Percentiles rank a stretch among this genome's conserved stretches.
These are phyloP conservation scores for Phytophthora meadii DNA, from an alignment of 352 stramenopile genomes.

Conservation along the genomic window DNA sequence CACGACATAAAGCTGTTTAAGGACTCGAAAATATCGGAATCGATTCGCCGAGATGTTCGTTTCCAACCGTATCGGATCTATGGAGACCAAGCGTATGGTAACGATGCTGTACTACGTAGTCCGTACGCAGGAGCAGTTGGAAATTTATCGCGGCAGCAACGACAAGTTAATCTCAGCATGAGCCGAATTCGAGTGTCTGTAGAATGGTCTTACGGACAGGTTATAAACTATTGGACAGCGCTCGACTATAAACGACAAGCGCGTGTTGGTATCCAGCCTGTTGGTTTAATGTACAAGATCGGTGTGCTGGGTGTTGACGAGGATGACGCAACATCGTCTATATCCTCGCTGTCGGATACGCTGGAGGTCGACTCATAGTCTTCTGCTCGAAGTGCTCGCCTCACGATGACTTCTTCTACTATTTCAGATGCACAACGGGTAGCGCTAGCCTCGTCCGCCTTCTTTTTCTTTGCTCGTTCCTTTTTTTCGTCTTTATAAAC, in stretches of 20 bases:
- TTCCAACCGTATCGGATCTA: background rate
- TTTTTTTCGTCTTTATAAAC: too few relatives aligned
- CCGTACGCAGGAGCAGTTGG: background rate
- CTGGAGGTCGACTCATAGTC: too few relatives aligned
- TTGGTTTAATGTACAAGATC: slow-evolving; percentile 4
- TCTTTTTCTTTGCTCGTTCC: too few relatives aligned
- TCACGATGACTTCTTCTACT: too few relatives aligned
- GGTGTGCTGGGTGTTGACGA: background rate
- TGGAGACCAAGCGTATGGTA: background rate
- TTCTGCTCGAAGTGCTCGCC: too few relatives aligned
- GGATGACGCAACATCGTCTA: too few relatives aligned
- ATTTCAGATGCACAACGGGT: too few relatives aligned
- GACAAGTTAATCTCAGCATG: background rate
- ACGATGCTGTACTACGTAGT: background rate
- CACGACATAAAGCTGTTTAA: too few relatives aligned
- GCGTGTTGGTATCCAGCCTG: background rate
- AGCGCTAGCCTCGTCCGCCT: too few relatives aligned
- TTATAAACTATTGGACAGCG: slow-evolving; percentile 16
- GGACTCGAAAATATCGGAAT: slow-evolving; percentile 9
- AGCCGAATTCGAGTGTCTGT: background rate
- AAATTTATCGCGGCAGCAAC: background rate
- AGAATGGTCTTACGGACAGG: slow-evolving; percentile 15
- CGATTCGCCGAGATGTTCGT: background rate
- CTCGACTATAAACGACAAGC: slow-evolving; percentile 1
- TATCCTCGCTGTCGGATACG: too few relatives aligned